Evolutionary conservation across 768 basidiomycete genomes (phyloP), one percentile per base, ranked within the genome.

Genomic region (Rubroboletus satanas): DNA sequence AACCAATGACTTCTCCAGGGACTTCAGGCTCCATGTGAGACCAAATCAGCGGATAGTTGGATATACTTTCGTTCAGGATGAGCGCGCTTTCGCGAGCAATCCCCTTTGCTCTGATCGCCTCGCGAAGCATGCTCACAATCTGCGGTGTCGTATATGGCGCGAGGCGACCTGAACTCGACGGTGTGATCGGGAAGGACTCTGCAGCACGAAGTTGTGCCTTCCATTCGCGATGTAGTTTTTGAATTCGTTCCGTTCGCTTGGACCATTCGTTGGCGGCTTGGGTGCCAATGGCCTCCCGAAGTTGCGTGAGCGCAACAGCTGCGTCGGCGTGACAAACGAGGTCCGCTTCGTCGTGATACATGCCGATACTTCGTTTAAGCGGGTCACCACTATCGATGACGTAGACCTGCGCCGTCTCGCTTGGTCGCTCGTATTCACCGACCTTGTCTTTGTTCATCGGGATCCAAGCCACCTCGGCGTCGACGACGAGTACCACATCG

Each of bases 391-490:
- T 72, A 61, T 87, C 85, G 15, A 88, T 62, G 17, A 87, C 70
- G 59, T 85, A 87, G 1, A 88, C 75, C 29, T 75, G 70, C 0
- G 84, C 79, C 4, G 70, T 66, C 0, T 68, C 56, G 4, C 37
- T 62, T 0, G 85, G 83, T 47, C 68, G 66, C 37, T 68, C 66
- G 43, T 55, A 46, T 31, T 31, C 48, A 15, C 69, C 67, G 4
- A 66, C 66, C 50, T 64, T 67, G 52, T 66, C 71, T 33, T 77
- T 76, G 50, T 78, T 74, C 43, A 64, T 71, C 1, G 81, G 77
- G 28, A 85, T 81, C 83, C 86, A 89, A 0, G 87, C 83, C 0
- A 87, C 70, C 56, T 85, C 84, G 8, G 74, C 75, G 53, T 89
- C 87, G n/a, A 90, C 55, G 17, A 87, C 71, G 10, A 90, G 68